Conservation (phyloP, 768 basidiomycete species). For the Dictyophora rubrovolvata region DNA sequence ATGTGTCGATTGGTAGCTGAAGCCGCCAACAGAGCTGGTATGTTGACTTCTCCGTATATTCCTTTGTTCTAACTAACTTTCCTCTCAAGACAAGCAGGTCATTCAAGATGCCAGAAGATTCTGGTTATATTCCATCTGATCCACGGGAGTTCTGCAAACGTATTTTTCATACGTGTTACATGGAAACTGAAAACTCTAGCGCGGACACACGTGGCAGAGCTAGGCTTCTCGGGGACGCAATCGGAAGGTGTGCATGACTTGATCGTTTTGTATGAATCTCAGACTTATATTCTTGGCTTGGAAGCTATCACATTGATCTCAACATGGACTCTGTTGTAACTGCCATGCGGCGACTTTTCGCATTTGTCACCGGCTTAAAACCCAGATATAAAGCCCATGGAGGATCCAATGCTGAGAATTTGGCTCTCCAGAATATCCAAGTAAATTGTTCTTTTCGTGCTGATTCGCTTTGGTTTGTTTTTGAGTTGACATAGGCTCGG, state of each 20-base stretch:
- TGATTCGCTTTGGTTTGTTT: neutral
- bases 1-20: conserved; percentile 90
- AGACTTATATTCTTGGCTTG: neutral
- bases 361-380: conserved; percentile 62
- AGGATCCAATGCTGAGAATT: conserved; percentile 78
- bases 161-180: conserved; percentile 97
- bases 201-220: conserved; percentile 77
- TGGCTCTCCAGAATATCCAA: conserved; percentile 97
- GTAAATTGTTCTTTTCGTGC: conserved; percentile 23
- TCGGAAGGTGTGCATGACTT: conserved; percentile 59
- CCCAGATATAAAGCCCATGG: conserved; percentile 82
- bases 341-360: conserved; percentile 74
- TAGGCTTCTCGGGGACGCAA: conserved; percentile 75
- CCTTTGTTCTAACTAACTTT: too few species aligned
- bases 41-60: conserved; percentile 7
- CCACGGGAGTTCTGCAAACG: conserved; percentile 76
- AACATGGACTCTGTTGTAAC: conserved; percentile 94
- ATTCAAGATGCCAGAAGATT: conserved; percentile 79
- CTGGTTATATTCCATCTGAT: conserved; percentile 76
- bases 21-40: conserved; percentile 66
- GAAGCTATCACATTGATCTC: conserved; percentile 85
- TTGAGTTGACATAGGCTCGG: conserved; percentile 48
- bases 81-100: conserved; percentile 65
- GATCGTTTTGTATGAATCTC: neutral
- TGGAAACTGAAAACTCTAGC: conserved; percentile 97